phyloP scores from a whole-genome alignment of 1,284 basidiomycete species.

The Xerocomus amazonicus region DNA sequence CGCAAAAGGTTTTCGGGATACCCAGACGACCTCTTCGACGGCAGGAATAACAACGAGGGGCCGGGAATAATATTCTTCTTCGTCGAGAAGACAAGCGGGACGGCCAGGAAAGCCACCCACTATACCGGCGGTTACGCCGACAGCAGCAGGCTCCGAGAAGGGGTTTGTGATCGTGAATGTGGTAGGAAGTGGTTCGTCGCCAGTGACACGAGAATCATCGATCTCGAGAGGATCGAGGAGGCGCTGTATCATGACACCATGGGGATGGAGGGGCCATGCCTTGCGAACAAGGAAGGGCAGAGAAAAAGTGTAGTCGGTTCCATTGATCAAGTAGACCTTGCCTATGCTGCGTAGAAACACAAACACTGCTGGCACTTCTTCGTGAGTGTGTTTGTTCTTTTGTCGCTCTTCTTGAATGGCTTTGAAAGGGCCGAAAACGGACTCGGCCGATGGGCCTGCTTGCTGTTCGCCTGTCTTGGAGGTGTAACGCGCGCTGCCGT shows the following conservation, averaged over 20 bases:
- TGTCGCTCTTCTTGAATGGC: slow-evolving; percentile 26
- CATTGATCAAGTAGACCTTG: slow-evolving; percentile 71
- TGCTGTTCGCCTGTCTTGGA: slow-evolving; percentile 25
- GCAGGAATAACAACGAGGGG: slow-evolving; percentile 52
- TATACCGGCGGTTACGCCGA: slow-evolving; percentile 61
- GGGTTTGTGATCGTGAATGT: slow-evolving; percentile 76
- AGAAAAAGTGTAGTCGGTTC: slow-evolving; percentile 74
- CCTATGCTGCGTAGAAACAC: slow-evolving; percentile 76
- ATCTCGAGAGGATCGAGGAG: slow-evolving; percentile 63
- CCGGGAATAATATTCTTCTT: slow-evolving; percentile 48
- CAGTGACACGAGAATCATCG: slow-evolving; percentile 59
- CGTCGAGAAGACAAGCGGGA: slow-evolving; percentile 47
- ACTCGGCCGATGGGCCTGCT: slow-evolving; percentile 34
- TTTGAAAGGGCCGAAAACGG: slow-evolving; percentile 62
- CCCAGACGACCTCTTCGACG: slow-evolving; percentile 61
- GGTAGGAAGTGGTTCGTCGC: slow-evolving; percentile 64
- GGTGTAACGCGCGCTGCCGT: slow-evolving; percentile 39
- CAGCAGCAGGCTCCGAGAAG: slow-evolving; percentile 68
- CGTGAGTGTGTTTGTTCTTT: slow-evolving; percentile 30
- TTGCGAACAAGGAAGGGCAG: slow-evolving; percentile 76
- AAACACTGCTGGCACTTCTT: slow-evolving; percentile 59
- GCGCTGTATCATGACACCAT: slow-evolving; percentile 78
- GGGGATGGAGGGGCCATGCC: slow-evolving; percentile 75
- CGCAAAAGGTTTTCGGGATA: slow-evolving; percentile 45
- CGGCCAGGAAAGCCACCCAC: slow-evolving; percentile 41